Percentiles rank a stretch among this genome's conserved stretches.
Conservation (phyloP, 1,284 basidiomycete species). For the Trametes hirsuta region DNA sequence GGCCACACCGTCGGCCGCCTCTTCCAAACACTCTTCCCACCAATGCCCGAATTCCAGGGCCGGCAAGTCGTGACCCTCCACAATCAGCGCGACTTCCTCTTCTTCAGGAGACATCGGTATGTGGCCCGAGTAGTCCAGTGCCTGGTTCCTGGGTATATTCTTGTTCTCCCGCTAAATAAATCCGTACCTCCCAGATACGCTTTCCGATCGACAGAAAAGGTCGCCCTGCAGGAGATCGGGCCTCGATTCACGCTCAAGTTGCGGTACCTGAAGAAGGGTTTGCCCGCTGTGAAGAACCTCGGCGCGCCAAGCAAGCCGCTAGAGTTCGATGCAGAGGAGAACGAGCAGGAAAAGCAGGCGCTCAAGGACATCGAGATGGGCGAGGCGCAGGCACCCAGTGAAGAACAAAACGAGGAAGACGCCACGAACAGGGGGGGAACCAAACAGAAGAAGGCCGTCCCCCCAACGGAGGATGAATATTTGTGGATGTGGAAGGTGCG, state of each 20-base stretch:
- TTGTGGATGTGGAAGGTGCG: slow-evolving; percentile 83
- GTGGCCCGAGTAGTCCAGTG: background rate
- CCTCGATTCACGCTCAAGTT: slow-evolving; percentile 97
- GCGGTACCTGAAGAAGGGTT: slow-evolving; percentile 84
- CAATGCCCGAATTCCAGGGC: slow-evolving; percentile 94
- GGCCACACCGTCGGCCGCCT: slow-evolving; percentile 93
- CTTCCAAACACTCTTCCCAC: slow-evolving; percentile 96
- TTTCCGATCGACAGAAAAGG: slow-evolving; percentile 89
- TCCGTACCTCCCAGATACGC: slow-evolving; percentile 70
- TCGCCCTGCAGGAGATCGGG: slow-evolving; percentile 96
- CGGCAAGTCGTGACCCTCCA: slow-evolving; percentile 97
- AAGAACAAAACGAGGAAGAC: background rate
- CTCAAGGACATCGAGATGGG: slow-evolving; percentile 11
- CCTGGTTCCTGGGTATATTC: background rate
- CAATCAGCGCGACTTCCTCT: slow-evolving; percentile 97
- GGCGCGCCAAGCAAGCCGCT: slow-evolving; percentile 61
- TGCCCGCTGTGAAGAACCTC: slow-evolving; percentile 77
- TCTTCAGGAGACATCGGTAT: slow-evolving; percentile 92
- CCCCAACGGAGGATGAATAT: slow-evolving; percentile 70
- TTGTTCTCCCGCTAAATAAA: background rate
- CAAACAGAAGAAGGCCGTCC: slow-evolving; percentile 38
- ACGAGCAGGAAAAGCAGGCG: slow-evolving; percentile 32
- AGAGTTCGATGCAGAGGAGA: slow-evolving; percentile 61
- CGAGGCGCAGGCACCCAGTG: slow-evolving; percentile 47
- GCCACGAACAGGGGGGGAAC: background rate